Percentiles rank a stretch among this genome's conserved stretches.
Conservation (phyloP, 345 rosid species). For the Salix exigua region DNA sequence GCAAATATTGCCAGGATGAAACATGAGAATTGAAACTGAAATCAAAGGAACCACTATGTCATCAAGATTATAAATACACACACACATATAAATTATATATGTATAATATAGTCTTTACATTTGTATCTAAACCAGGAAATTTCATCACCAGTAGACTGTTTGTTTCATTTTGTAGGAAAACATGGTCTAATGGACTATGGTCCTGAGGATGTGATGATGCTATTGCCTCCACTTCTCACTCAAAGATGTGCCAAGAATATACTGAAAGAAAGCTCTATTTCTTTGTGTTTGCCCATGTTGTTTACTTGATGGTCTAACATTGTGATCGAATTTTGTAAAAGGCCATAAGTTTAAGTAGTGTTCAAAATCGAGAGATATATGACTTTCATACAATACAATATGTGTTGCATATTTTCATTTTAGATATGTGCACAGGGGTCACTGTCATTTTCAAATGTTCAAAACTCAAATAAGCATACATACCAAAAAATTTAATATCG, state of each 20-base stretch:
- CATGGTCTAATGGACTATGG: slow-evolving; percentile 58
- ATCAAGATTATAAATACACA: slow-evolving; percentile 19
- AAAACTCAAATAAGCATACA: neutral
- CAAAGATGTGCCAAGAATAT: slow-evolving; percentile 67
- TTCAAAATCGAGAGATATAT: neutral
- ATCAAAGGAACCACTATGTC: slow-evolving; percentile 40
- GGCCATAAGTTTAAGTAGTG: neutral
- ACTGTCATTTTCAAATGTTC: neutral
- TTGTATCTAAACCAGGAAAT: neutral
- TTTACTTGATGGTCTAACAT: neutral
- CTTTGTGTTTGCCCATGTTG: slow-evolving; percentile 4
- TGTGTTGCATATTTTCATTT: neutral
- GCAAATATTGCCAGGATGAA: slow-evolving; percentile 59
- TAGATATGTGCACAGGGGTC: neutral
- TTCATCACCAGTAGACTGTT: neutral
- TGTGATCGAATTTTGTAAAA: neutral
- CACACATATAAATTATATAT: neutral
- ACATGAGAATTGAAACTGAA: slow-evolving; percentile 62
- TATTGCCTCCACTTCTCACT: slow-evolving; percentile 79
- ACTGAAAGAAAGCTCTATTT: slow-evolving; percentile 47
- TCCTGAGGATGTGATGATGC: slow-evolving; percentile 74
- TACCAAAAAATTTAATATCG: neutral
- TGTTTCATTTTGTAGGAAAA: slow-evolving; percentile 34
- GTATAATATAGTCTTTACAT: neutral
- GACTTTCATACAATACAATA: neutral